A percentile compares a stretch with the other conserved stretches of the same genome.
These are phyloP conservation scores for Podospora conica DNA, from an alignment of 495 filamentous ascomycete species.

Conservation along the genomic window DNA sequence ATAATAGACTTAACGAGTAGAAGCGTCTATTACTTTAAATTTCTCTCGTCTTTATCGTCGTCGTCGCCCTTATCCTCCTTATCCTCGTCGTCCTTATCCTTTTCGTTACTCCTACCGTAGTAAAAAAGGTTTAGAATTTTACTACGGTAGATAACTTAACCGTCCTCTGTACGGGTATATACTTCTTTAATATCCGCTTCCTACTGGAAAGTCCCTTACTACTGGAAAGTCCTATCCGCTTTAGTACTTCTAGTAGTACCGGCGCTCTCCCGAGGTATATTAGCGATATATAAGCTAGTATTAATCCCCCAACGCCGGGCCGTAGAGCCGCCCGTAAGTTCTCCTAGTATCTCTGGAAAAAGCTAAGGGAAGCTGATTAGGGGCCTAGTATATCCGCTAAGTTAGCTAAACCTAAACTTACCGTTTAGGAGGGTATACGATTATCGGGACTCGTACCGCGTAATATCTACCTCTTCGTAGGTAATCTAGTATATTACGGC, in stretches of 20 bases:
- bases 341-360: conserved; percentile 65
- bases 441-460: conserved; percentile 42
- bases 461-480: conserved; percentile 55
- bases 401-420: conserved; percentile 27
- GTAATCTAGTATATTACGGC: conserved; percentile 86
- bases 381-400: conserved; percentile 53
- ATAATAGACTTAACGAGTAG: neutral
- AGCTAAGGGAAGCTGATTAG: conserved; percentile 95
- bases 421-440: conserved; percentile 32
- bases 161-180: conserved; percentile 21
- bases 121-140: conserved; percentile 28
- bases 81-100: neutral
- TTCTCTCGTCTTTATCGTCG: neutral
- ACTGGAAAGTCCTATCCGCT: neutral
- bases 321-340: conserved; percentile 47
- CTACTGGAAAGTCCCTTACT: no score
- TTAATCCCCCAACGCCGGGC: neutral
- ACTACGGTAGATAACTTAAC: conserved; percentile 26
- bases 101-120: conserved; percentile 22
- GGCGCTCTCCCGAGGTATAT: neutral
- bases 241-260: neutral
- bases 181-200: neutral
- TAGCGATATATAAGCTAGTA: neutral
- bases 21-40: neutral
- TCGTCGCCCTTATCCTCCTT: neutral